Base-by-base conservation (phyloP, 2,329 filamentous ascomycete species). In the Aspergillus transmontanensis region DNA sequence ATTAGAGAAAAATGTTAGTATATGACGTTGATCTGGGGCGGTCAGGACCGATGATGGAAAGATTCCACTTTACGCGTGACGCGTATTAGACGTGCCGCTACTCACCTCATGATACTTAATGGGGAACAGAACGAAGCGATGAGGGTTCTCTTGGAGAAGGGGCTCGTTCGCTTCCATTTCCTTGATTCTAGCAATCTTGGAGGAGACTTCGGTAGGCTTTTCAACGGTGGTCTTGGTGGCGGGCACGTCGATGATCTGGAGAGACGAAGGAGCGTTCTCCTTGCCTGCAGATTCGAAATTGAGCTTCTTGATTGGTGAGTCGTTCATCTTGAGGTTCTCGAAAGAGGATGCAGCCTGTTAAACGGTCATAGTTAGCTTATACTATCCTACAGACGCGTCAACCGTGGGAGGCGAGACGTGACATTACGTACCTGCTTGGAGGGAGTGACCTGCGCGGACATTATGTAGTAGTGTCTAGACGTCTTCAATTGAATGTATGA, bases 31-130 rank as follows among this genome's bases (percentile, higher is more conserved):
- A 55, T 43, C 43, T 30, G 63, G 21, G 51, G 54, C 34, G 63
- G 59, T 57, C 26, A 58, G 45, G 21, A 30, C 41, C 21, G 65
- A 64, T 66, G 41, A 61, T 66, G 57, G 46, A 62, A 63, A 63
- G 66, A 73, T 72, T 63, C 73, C 85, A 90, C 85, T 90, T 85
- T 85, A 92, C 90, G 89, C 90, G 90, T 89, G 71, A 80, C 76
- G 80, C 82, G 83, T 82, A 72, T 70, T 69, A 79, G 79, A 80
- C 80, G 82, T 82, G 71, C 32, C 57, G 26, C 32, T 46, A 86
- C 92, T 81, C 83, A 97, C 94, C 90, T 98, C 94, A 76, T 98
- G 94, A 83, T 98, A 97, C 86, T 97, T 97, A 81, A 99, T 97
- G 70, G 95, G 95, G 83, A 99, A 99, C 66, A 99, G 87, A 64